These are phyloP conservation scores for Podospora pseudopauciseta DNA, from an alignment of 495 filamentous ascomycete species.

Conservation along the genomic window DNA sequence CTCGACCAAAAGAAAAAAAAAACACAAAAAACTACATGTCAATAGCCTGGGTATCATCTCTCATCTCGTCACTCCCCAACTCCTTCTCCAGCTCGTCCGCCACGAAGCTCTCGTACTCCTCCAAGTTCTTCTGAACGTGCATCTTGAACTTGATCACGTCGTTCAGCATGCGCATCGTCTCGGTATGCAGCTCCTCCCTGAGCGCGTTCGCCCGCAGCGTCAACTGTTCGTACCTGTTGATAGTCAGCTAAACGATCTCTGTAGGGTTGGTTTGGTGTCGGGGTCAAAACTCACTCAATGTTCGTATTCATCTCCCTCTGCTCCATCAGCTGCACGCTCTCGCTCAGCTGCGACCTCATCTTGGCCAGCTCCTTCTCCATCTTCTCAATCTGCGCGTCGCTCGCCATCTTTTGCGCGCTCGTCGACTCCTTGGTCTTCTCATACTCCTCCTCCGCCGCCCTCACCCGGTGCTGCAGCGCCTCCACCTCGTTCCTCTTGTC, in stretches of 20 bases:
- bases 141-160: conserved; percentile 99
- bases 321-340: conserved; percentile 87
- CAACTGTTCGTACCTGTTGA: conserved; percentile 76
- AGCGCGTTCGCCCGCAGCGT: conserved; percentile 77
- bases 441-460: conserved; percentile 86
- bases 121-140: conserved; percentile 84
- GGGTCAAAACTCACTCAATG: conserved; percentile 64
- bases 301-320: conserved; percentile 95
- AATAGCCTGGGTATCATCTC: conserved; percentile 30
- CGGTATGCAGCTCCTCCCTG: conserved; percentile 90
- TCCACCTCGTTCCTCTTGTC: conserved; percentile 92
- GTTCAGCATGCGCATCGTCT: conserved; percentile 92
- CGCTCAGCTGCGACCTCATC: conserved; percentile 80
- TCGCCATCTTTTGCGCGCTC: conserved; percentile 77
- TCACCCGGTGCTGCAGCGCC: conserved; percentile 77
- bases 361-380: conserved; percentile 96
- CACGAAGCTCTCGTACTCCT: conserved; percentile 89
- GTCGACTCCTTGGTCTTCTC: conserved; percentile 88
- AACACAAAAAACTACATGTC: conserved; percentile 18
- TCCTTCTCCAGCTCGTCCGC: conserved; percentile 87
- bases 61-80: conserved; percentile 52
- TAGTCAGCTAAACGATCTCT: too few species aligned
- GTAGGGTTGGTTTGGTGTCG: too few species aligned
- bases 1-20: not conserved
- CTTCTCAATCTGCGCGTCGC: conserved; percentile 92